Conservation (phyloP, 2,329 filamentous ascomycete species). For the Talaromyces marneffei region DNA sequence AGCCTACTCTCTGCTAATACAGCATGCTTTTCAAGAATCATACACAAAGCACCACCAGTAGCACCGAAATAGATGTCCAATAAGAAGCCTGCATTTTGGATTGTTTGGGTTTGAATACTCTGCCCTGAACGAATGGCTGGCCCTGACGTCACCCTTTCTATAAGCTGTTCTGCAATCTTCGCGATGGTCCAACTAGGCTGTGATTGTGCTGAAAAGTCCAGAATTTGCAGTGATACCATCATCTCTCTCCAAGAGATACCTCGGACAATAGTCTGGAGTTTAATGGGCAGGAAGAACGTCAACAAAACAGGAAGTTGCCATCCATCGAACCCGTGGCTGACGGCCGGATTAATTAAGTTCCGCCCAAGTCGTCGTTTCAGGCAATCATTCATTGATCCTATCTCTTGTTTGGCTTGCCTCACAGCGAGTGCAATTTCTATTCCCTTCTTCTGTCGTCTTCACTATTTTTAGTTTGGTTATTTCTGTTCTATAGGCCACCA, state of each 20-base stretch:
- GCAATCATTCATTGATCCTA: background rate
- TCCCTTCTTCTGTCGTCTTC: background rate
- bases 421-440: background rate
- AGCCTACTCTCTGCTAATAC: no score
- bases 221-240: background rate
- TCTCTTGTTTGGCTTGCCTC: background rate
- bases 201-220: background rate
- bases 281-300: background rate
- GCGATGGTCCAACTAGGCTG: background rate
- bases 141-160: background rate
- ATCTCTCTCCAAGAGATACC: background rate
- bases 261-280: no score
- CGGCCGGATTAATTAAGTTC: constrained; percentile 1
- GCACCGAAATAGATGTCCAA: no score
- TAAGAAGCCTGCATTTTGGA: no score
- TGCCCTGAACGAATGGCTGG: background rate
- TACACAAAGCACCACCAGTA: no score
- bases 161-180: background rate
- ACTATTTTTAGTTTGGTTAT: background rate
- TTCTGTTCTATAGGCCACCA: constrained; percentile 16
- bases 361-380: background rate
- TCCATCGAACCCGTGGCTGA: background rate
- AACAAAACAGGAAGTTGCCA: background rate
- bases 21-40: no score
- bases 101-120: no score